These are phyloP conservation scores for Pichia paraexigua DNA, from an alignment of 805 yeast genomes.

Conservation along the genomic window DNA sequence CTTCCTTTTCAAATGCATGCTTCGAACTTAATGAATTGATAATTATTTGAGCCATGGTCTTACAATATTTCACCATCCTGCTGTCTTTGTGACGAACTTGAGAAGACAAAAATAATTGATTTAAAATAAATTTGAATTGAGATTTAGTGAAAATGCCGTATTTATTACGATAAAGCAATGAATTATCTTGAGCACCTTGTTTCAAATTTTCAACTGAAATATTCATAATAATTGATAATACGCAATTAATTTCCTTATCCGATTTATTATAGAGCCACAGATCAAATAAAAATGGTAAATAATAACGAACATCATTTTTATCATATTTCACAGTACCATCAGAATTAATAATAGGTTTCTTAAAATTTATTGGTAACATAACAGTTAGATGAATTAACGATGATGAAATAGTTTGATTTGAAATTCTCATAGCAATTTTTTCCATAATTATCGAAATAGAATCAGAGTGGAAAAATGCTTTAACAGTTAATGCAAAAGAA, in stretches of 20 bases:
- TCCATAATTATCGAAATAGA: conserved; percentile 45
- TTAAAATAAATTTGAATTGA: conserved; percentile 56
- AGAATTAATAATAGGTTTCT: conserved; percentile 13
- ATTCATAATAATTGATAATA: conserved; percentile 58
- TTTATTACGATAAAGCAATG: conserved; percentile 32
- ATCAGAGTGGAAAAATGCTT: conserved; percentile 42
- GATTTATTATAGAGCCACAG: conserved; percentile 55
- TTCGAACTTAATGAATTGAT: conserved; percentile 56
- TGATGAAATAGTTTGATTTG: conserved; percentile 44
- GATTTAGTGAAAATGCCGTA: conserved; percentile 57
- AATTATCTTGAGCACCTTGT: conserved; percentile 24
- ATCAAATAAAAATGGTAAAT: conserved; percentile 60
- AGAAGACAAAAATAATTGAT: conserved; percentile 35
- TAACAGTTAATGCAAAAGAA: conserved; percentile 46
- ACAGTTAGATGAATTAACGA: conserved; percentile 46
- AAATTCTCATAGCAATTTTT: conserved; percentile 41
- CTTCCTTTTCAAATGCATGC: conserved; percentile 31
- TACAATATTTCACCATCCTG: conserved; percentile 20
- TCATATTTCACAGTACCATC: conserved; percentile 18
- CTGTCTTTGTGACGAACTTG: conserved; percentile 19
- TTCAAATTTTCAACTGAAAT: conserved; percentile 43
- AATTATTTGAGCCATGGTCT: conserved; percentile 34
- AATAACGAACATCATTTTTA: conserved; percentile 32
- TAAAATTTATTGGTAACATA: conserved; percentile 41
- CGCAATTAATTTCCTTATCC: conserved; percentile 48